Conservation (phyloP, 179 eudicot species). For the Corrigiola litoralis region DNA sequence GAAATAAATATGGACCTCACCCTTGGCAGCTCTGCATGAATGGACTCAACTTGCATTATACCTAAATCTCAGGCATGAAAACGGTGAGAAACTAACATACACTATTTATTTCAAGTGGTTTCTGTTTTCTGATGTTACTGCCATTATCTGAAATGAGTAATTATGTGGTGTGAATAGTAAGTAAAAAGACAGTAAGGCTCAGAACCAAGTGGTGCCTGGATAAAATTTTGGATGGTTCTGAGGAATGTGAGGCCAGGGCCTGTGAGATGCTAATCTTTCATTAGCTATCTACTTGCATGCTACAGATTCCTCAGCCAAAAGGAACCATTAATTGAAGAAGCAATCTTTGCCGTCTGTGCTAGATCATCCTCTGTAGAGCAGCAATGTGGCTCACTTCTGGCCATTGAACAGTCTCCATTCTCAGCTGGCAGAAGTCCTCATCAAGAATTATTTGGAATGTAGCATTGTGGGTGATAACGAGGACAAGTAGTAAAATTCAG, state of each 20-base stretch:
- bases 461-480: slow-evolving; percentile 11
- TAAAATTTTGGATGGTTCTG: slow-evolving; percentile 21
- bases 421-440: not conserved
- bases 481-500: not conserved
- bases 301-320: slow-evolving; percentile 15
- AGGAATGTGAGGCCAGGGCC: slow-evolving; percentile 12
- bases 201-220: slow-evolving; percentile 17
- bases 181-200: not conserved
- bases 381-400: slow-evolving; percentile 13
- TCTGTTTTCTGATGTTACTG: slow-evolving; percentile 6
- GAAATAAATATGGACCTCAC: not conserved
- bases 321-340: slow-evolving; percentile 7
- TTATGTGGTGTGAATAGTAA: not conserved
- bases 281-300: slow-evolving; percentile 25
- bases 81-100: not conserved
- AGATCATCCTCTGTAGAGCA: not conserved
- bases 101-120: slow-evolving; percentile 8
- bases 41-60: not conserved
- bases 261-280: slow-evolving; percentile 25
- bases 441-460: not conserved
- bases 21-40: not conserved
- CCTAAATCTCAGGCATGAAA: too few species aligned
- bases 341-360: slow-evolving; percentile 16
- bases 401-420: slow-evolving; percentile 9
- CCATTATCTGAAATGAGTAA: not conserved